Evolutionary conservation across 192 early-diverging fungal species (phyloP).

Genomic region (Gaertneriomyces sp.): DNA sequence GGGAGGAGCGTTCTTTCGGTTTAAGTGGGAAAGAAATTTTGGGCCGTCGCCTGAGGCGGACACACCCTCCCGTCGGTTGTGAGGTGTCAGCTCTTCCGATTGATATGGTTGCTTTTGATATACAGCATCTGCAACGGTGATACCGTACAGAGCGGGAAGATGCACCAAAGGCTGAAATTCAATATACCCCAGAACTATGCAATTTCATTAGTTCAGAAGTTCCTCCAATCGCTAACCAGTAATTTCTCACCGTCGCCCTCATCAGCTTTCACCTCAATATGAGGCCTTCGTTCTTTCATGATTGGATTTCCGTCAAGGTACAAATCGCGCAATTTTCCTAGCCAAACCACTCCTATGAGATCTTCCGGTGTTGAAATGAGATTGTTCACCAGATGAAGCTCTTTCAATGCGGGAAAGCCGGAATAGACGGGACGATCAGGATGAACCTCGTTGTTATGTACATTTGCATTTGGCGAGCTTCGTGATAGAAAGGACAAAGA

Average conservation of each 20-base stretch:
- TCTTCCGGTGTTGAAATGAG: conserved; percentile 34
- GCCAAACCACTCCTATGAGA: conserved; percentile 42
- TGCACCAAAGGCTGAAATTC: conserved; percentile 23
- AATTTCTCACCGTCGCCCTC: conserved; percentile 3
- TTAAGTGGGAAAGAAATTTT: conserved; percentile 20
- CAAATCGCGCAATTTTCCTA: conserved; percentile 38
- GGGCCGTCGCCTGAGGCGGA: not conserved
- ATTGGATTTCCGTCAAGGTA: conserved; percentile 52
- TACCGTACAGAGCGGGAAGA: conserved; percentile 20
- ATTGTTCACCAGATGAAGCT: conserved; percentile 48
- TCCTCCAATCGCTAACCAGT: not conserved
- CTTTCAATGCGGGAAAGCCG: conserved; percentile 44
- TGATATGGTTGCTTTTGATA: conserved; percentile 8
- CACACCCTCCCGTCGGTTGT: not conserved
- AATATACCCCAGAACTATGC: conserved; percentile 32
- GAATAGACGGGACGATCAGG: conserved; percentile 24
- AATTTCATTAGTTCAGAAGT: not conserved
- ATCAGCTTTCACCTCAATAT: conserved; percentile 8
- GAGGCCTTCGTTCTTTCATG: conserved; percentile 15
- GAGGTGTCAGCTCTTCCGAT: not conserved
- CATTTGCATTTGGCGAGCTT: not conserved
- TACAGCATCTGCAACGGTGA: conserved; percentile 21
- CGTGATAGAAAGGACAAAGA: conserved; percentile 33
- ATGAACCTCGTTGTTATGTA: conserved; percentile 3
- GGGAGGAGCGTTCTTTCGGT: conserved; percentile 24